Base-by-base conservation (phyloP, 345 rosid genomes). In the Conringia planisiliqua region DNA sequence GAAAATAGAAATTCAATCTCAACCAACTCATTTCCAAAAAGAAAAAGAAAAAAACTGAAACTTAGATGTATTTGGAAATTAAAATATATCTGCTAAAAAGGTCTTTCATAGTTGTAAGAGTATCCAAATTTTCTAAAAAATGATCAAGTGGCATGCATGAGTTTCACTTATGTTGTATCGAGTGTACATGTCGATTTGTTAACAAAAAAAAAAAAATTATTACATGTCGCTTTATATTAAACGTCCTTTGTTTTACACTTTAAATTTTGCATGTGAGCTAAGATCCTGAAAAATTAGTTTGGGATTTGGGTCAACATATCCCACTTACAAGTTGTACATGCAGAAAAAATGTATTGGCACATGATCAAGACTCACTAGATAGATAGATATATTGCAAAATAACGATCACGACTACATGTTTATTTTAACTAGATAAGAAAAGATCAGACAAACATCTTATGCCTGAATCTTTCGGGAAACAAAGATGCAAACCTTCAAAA, bases 361-460 rank as follows among this genome's bases (percentile, higher is more conserved):
- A 36, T 27, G 30, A 72, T 50, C 20, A 62, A 51, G 4, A 10
- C 8, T 33, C 39, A 58, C 22, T 43, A 51, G 13, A 6, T 40
- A 39, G 13, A 6, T 40, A 40, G 9, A 51, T n/a, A n/a, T n/a
- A n/a, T 20, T 63, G 40, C 36, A 32, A 38, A 51, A 39, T 0
- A 42, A 43, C 10, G 3, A 47, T 44, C 10, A 47, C 2, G 7
- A 22, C 33, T 58, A 38, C 1, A 75, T 38, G 8, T 4, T 47
- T 71, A 47, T 71, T 7, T 36, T 36, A 24, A 65, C 55, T 72
- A 73, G 10, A 29, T 38, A 10, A 6, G 32, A 3, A 73, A 44
- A 16, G 10, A 65, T 57, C 22, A 39, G 43, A 64, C 39, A 38
- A 67, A 6, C 52, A 75, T 27, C 44, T 58, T 39, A 74, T 58